Base-by-base conservation (phyloP, 208 protist genomes). In the Crithidia expoeki region DNA sequence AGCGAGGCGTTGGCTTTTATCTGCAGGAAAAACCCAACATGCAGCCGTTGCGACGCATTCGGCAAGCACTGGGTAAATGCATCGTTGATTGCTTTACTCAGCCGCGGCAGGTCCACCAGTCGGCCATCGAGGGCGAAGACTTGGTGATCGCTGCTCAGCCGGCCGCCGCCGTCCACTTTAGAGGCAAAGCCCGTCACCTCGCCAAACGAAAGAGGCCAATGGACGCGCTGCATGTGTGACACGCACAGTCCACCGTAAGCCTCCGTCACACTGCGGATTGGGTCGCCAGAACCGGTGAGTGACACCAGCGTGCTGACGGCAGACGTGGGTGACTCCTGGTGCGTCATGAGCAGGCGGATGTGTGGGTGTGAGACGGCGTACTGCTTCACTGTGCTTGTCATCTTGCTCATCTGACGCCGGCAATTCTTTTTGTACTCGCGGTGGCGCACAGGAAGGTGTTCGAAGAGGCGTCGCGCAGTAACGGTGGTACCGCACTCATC, bases 371-470 rank as follows among this genome's bases (percentile, higher is more conserved):
- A 94, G 44, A 96, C 79, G 42, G 92, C 85, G 66, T 95, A 97
- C 81, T 97, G 93, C 66, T 88, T 89, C 38, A 93, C 78, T 33
- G 92, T 70, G 36, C 53, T 65, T 34, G 80, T 74, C 16, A 81
- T 82, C 32, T 68, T 72, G 42, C 79, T 66, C 33, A 97, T 80
- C 60, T 93, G 88, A 62, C 84, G 83, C 4, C 84, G 80, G 32
- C 66, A 80, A 69, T 94, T 96, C 51, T 87, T 93, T 46, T 83
- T 71, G 55, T 95, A 93, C 62, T 98, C 96, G 47, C 77, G 76
- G 32, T 85, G 86, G 11, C 97, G 88, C 23, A 98, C 96, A 12
- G 97, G 96, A 14, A 98, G 66, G n/a, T 74, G 70, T 9, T 42
- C 42, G 70, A 98, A 98, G 14, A 98, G 79, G 14, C 78, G 53